Percentiles rank a stretch among this genome's conserved stretches.
Evolutionary conservation across 23 red algal genomes (phyloP).

Genomic region (Agarophyton chilense): DNA sequence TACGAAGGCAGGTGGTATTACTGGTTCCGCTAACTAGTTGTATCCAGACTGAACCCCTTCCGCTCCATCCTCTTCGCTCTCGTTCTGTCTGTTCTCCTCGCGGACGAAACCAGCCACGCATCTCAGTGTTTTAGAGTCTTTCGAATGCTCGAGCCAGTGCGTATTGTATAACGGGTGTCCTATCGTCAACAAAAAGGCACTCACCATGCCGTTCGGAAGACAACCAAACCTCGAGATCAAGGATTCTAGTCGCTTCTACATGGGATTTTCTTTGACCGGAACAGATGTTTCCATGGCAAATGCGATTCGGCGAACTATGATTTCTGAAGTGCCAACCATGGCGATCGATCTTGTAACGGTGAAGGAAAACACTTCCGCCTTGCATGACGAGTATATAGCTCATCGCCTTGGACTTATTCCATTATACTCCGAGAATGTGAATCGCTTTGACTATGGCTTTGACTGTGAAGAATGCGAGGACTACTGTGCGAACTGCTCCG

Average conservation of each 20-base stretch:
- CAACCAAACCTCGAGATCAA: constrained; percentile 29
- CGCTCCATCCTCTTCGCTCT: too few species aligned
- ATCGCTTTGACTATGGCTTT: constrained; percentile 52
- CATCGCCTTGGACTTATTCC: constrained; percentile 94
- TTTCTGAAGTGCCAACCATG: constrained; percentile 98
- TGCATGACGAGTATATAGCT: constrained; percentile 93
- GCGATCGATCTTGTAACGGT: constrained; percentile 95
- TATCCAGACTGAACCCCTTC: too few species aligned
- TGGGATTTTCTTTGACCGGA: constrained; percentile 50
- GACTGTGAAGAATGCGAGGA: constrained; percentile 92
- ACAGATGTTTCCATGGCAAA: constrained; percentile 93
- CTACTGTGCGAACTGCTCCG: constrained; percentile 78
- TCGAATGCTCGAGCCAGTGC: neutral
- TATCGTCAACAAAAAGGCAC: neutral
- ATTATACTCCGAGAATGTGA: constrained; percentile 56
- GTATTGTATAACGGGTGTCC: neutral
- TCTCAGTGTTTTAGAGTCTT: too few species aligned
- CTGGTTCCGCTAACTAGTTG: too few species aligned
- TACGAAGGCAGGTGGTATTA: too few species aligned
- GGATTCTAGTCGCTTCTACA: constrained; percentile 31
- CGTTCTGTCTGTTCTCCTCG: too few species aligned
- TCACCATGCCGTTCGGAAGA: constrained; percentile 36
- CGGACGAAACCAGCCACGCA: too few species aligned
- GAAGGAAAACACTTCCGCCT: constrained; percentile 76
- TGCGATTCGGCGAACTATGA: constrained; percentile 89